phyloP scores from a whole-genome alignment of 75 land plant species.

The Ceratopteris richardii region DNA sequence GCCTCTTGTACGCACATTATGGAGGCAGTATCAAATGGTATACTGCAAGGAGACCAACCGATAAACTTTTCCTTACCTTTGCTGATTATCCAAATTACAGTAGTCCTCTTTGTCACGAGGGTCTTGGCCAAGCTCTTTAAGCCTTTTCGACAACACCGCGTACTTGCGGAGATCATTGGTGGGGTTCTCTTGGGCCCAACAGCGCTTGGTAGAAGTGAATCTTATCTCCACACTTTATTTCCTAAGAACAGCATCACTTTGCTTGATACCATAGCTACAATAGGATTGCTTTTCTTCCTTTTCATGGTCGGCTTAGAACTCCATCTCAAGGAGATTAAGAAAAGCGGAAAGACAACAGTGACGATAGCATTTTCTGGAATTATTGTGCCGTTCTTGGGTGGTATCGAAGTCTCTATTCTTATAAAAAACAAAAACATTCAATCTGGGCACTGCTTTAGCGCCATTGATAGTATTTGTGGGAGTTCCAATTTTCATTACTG shows the following conservation, averaged over 20 bases:
- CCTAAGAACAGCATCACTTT: slow-evolving; percentile 48
- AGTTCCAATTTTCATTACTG: slow-evolving; percentile 65
- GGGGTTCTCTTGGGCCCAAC: slow-evolving; percentile 78
- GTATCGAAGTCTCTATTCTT: slow-evolving; percentile 7
- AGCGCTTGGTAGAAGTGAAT: slow-evolving; percentile 32
- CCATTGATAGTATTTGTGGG: slow-evolving; percentile 23
- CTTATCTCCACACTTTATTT: slow-evolving; percentile 34
- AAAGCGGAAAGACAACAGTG: slow-evolving; percentile 44
- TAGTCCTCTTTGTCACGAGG: too few relatives aligned
- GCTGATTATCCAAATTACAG: too few relatives aligned
- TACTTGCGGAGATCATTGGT: too few relatives aligned
- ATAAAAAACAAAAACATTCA: slow-evolving; percentile 11
- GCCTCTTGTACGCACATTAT: too few relatives aligned
- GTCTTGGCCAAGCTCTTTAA: too few relatives aligned
- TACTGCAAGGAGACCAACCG: too few relatives aligned
- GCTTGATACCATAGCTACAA: slow-evolving; percentile 70
- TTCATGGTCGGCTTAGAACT: slow-evolving; percentile 79
- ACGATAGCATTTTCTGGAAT: slow-evolving; percentile 48
- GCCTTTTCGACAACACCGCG: too few relatives aligned
- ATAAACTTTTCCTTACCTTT: too few relatives aligned
- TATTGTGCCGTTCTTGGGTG: slow-evolving; percentile 42
- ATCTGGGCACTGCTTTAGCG: slow-evolving; percentile 16
- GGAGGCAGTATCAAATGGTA: too few relatives aligned
- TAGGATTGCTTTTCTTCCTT: slow-evolving; percentile 77
- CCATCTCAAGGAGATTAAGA: slow-evolving; percentile 40